Conservation (phyloP, 2,329 filamentous ascomycete genomes). For the Claviceps monticola region DNA sequence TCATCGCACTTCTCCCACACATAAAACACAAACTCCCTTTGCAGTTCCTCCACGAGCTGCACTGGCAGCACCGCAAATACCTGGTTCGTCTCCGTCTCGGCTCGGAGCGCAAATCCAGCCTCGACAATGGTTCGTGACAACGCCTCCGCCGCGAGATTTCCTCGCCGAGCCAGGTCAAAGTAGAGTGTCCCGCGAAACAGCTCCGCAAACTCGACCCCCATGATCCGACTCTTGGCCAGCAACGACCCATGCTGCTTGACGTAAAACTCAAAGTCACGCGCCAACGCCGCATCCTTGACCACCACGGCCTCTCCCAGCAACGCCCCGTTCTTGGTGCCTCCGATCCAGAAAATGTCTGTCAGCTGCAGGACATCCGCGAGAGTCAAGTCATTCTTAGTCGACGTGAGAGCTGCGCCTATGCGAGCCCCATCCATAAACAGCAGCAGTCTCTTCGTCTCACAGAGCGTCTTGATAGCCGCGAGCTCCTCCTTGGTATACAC, state of each 20-base stretch:
- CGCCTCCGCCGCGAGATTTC: conserved; percentile 28
- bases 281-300: conserved; percentile 26
- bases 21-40: conserved; percentile 31
- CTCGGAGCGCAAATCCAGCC: conserved; percentile 27
- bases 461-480: conserved; percentile 25
- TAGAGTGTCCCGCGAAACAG: conserved; percentile 31
- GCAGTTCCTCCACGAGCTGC: conserved; percentile 22
- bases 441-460: conserved; percentile 26
- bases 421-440: conserved; percentile 35
- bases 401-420: conserved; percentile 28
- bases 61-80: conserved; percentile 32
- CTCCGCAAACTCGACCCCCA: conserved; percentile 36
- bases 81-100: conserved; percentile 36
- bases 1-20: conserved; percentile 31
- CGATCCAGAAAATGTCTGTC: conserved; percentile 41
- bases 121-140: conserved; percentile 28
- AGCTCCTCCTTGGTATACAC: conserved; percentile 31
- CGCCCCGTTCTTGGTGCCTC: conserved; percentile 37
- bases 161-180: conserved; percentile 30
- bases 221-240: conserved; percentile 33
- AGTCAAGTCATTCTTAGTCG: conserved; percentile 27
- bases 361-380: conserved; percentile 30
- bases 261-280: conserved; percentile 34
- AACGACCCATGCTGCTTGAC: conserved; percentile 38
- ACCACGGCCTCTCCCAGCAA: conserved; percentile 36